Evolutionary conservation across 371 early-diverging fungal genomes (phyloP), one percentile per base, ranked within the genome.

Genomic region (Actinomortierella ambigua): DNA sequence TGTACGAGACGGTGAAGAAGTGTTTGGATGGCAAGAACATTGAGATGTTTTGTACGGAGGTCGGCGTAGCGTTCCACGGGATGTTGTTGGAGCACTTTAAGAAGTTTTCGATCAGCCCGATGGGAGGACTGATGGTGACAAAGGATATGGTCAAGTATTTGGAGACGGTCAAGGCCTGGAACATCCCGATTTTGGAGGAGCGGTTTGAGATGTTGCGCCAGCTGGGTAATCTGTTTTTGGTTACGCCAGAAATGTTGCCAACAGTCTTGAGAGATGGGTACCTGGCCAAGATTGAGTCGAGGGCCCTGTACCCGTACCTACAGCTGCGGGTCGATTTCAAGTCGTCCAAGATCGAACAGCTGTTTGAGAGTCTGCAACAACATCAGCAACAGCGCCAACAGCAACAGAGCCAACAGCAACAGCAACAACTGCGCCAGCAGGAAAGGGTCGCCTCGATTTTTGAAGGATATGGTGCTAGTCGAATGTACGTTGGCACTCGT

Each of bases 121-220:
- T 82, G 0, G 98, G 98, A 29, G 96, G 95, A 26, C 77, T 97
- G 27, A 79, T 95, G 43, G 82, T 98, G 34, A 82, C 93, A 56
- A 92, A 89, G 76, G 98, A 98, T 71, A 88, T 97, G 50, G 88
- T 95, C 17, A 92, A 89, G 77, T 98, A 97, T 71, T 95, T 93
- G 76, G 94, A 96, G 71, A 77, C 86, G 0, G 88, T 98, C 41
- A 70, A 82, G 44, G 73, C 77, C 41, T 96, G 95, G 81, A 89
- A 88, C 57, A 79, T 95, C 41, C 83, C 91, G 11, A 71, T 77
- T 15, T 75, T 98, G 17, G 86, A 86, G 57, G 94, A 94, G 58
- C 84, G 93, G 29, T 97, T 96, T 77, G 91, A 92, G 54, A 88
- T 95, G 84, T 77, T 98, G n/a, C 90, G 93, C 58, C 94, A 97